Conservation (phyloP, 2,329 filamentous ascomycete genomes). For the Penicillium occitanis region DNA sequence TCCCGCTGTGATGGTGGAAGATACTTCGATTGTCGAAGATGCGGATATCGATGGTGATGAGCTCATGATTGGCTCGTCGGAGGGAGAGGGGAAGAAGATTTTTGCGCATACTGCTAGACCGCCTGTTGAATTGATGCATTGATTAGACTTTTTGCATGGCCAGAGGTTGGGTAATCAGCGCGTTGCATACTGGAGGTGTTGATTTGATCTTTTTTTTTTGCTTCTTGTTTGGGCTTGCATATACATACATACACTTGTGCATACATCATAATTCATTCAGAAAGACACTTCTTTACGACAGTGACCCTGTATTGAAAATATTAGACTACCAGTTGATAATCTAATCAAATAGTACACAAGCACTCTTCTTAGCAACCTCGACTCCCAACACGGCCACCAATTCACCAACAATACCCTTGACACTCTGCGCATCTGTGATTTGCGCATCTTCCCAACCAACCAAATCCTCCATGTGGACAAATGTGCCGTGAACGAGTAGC, state of each 20-base stretch:
- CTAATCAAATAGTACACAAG: slow-evolving; percentile 42
- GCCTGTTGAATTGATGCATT: slow-evolving; percentile 58
- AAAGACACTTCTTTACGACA: neutral
- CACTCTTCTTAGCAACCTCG: slow-evolving; percentile 42
- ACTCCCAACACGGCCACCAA: slow-evolving; percentile 48
- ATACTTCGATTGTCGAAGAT: slow-evolving; percentile 51
- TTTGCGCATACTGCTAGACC: slow-evolving; percentile 55
- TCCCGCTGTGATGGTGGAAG: slow-evolving; percentile 64
- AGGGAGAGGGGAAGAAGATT: slow-evolving; percentile 42
- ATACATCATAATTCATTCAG: neutral
- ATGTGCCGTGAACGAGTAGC: slow-evolving; percentile 41
- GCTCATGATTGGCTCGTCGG: slow-evolving; percentile 31
- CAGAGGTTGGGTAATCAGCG: neutral
- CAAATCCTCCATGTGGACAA: slow-evolving; percentile 50
- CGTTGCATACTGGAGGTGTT: slow-evolving; percentile 9
- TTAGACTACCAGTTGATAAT: neutral
- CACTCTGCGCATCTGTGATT: slow-evolving; percentile 43
- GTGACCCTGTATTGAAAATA: too few species aligned
- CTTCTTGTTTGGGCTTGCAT: slow-evolving; percentile 4
- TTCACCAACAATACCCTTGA: slow-evolving; percentile 51
- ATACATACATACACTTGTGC: slow-evolving; percentile 11
- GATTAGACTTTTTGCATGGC: slow-evolving; percentile 15
- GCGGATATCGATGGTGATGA: slow-evolving; percentile 41
- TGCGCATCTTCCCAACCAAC: slow-evolving; percentile 48
- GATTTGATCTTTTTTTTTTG: neutral